These are phyloP conservation scores for Penicillium waksmanii DNA, from an alignment of 495 filamentous ascomycete species.

Conservation along the genomic window DNA sequence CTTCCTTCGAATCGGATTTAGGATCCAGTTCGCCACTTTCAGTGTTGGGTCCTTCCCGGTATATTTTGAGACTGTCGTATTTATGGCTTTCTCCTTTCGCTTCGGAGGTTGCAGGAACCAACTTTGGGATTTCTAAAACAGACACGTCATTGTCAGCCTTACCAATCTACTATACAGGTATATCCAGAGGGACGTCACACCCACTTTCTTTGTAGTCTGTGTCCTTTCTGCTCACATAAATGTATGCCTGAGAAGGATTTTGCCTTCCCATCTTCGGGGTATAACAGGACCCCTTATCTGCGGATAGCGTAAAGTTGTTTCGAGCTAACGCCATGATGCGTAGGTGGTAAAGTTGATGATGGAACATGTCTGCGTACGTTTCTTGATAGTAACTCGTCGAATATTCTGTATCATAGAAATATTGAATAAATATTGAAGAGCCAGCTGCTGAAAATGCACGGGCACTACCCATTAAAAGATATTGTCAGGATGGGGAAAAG, in stretches of 20 bases:
- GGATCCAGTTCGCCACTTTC: slow-evolving; percentile 16
- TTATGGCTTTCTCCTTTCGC: slow-evolving; percentile 7
- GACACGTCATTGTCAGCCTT: neutral
- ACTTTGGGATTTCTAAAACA: slow-evolving; percentile 1
- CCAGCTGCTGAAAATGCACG: neutral
- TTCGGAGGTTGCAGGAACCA: neutral
- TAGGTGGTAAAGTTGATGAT: slow-evolving; percentile 1
- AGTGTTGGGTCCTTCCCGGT: slow-evolving; percentile 15
- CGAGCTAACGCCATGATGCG: slow-evolving; percentile 3
- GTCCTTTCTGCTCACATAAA: neutral
- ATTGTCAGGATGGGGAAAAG: neutral
- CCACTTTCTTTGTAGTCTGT: slow-evolving; percentile 1
- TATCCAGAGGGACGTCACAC: neutral
- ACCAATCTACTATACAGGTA: neutral
- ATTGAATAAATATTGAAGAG: neutral
- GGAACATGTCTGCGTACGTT: neutral
- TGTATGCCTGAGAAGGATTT: neutral
- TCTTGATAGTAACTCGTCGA: neutral
- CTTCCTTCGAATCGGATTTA: slow-evolving; percentile 8
- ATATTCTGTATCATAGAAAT: slow-evolving; percentile 1
- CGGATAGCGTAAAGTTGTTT: slow-evolving; percentile 2
- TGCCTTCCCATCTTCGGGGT: neutral
- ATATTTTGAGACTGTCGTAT: slow-evolving; percentile 15
- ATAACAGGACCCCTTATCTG: neutral
- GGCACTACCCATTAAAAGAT: slow-evolving; percentile 5